Percentiles rank a stretch among this genome's conserved stretches.
Evolutionary conservation across 331 rosid species (phyloP).

Genomic region (Cydonia oblonga): DNA sequence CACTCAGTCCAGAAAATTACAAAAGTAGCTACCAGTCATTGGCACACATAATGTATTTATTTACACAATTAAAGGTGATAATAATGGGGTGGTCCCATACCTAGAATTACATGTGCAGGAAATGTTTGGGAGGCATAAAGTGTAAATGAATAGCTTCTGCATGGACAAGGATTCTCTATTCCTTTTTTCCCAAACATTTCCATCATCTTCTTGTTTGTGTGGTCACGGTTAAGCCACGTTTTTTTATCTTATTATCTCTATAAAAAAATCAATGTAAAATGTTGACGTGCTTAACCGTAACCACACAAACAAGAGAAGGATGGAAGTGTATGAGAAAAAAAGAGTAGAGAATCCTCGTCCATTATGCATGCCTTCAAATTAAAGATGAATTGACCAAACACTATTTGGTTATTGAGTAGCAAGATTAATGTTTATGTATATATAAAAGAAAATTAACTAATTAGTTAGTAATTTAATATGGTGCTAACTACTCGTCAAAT

Average conservation of each 20-base stretch:
- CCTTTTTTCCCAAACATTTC: too few species aligned
- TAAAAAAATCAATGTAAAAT: too few species aligned
- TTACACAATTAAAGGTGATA: background rate
- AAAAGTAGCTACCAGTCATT: background rate
- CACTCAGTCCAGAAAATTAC: background rate
- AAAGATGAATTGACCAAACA: conserved; percentile 10
- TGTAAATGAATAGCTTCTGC: background rate
- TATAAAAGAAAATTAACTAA: background rate
- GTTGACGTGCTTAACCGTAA: too few species aligned
- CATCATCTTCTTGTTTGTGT: too few species aligned
- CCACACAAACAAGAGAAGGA: too few species aligned
- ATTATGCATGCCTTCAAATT: background rate
- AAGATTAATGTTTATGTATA: background rate
- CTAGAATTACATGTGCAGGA: background rate
- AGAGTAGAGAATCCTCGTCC: too few species aligned
- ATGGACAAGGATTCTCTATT: too few species aligned
- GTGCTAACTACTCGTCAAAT: background rate
- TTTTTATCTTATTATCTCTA: too few species aligned
- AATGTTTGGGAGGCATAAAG: conserved; percentile 5
- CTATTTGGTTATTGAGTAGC: background rate
- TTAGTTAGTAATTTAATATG: too few species aligned
- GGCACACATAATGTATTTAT: background rate
- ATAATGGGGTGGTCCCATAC: background rate
- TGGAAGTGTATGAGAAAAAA: too few species aligned
- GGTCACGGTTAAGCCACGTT: too few species aligned